Evolutionary conservation across 2,329 filamentous ascomycete species (phyloP), one percentile per base, ranked within the genome.

Genomic region (Neodidymelliopsis sp.): DNA sequence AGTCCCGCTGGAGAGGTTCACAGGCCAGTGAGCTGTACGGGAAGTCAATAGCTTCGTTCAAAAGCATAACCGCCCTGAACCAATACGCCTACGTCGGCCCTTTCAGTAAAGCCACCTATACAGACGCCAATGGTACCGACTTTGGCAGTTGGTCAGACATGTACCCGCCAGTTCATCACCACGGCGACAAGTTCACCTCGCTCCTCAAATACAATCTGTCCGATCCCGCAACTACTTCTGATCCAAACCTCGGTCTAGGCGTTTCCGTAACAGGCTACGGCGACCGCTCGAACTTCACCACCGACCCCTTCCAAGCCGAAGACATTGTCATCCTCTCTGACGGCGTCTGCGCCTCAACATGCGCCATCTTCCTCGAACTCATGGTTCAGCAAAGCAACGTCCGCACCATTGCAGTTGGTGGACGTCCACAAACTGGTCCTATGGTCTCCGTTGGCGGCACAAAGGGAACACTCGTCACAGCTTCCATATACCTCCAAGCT

Each of bases 1-100:
- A 75, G 29, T 75, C 70, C 4, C 77, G 81, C 7, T 75, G 77
- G 56, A 77, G 80, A 13, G 76, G 75, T 2, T 70, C 75, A 29
- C 64, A 56, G n/a, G 68, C 67, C 7, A 60, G 57, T 29, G 64
- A 69, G 15, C 34, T 72, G 11, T 54, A 67, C 15, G 69, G 64
- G 39, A 36, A 60, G 9, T 46, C 33, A 20, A 46, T 71, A 5
- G 65, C 61, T 10, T 51, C 51, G 3, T 54, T 64, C 24, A 13
- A 40, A 1, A n/a, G 34, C 0, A 49, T 66, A 15, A 63, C 41
- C 2, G 16, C 24, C 6, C 3, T 36, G 4, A 67, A 63, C 31
- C 63, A 58, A 5, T 52, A 61, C 9, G 34, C 69, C 9, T 71
- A 60, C 53, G 63, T 65, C 11, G 60, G 54, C 18, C 69, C 67